A percentile compares a stretch with the other conserved stretches of the same genome.
Evolutionary conservation across 2,329 filamentous ascomycete species (phyloP).

Genomic region (Lojkania enalia): DNA sequence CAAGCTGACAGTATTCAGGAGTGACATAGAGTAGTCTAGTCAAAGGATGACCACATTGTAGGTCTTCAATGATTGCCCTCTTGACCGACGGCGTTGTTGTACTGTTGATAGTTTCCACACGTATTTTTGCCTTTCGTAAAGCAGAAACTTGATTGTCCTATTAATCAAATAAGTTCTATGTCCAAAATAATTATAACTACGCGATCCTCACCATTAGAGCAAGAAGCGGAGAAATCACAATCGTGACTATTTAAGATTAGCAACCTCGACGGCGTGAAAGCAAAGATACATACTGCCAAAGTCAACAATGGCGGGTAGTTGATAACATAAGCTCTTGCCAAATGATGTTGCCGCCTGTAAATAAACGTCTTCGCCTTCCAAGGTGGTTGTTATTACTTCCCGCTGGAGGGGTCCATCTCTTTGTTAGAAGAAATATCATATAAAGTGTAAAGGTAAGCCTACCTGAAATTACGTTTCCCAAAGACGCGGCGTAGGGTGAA

Average conservation of each 20-base stretch:
- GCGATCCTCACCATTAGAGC: slow-evolving; percentile 73
- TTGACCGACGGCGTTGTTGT: slow-evolving; percentile 70
- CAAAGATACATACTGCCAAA: slow-evolving; percentile 71
- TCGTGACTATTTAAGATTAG: slow-evolving; percentile 78
- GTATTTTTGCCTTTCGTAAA: slow-evolving; percentile 71
- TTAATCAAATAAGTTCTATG: slow-evolving; percentile 8
- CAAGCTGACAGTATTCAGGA: slow-evolving; percentile 79
- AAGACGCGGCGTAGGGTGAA: slow-evolving; percentile 76
- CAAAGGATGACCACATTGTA: slow-evolving; percentile 83
- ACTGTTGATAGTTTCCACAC: slow-evolving; percentile 85
- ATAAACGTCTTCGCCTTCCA: slow-evolving; percentile 87
- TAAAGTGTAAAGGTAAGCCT: slow-evolving; percentile 12
- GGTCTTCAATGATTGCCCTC: slow-evolving; percentile 72
- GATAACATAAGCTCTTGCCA: slow-evolving; percentile 91
- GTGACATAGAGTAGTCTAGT: slow-evolving; percentile 90
- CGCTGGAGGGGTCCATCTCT: slow-evolving; percentile 72
- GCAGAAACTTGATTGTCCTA: slow-evolving; percentile 93
- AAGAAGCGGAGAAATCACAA: slow-evolving; percentile 86
- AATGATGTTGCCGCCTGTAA: slow-evolving; percentile 90
- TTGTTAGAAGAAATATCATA: slow-evolving; percentile 6
- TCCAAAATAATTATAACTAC: not conserved
- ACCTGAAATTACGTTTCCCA: slow-evolving; percentile 74
- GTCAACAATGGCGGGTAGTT: slow-evolving; percentile 85
- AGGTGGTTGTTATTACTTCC: slow-evolving; percentile 81
- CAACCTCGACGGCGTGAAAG: too few relatives aligned